These are phyloP conservation scores for Lentinula boryana DNA, from an alignment of 768 basidiomycete genomes.

Conservation along the genomic window DNA sequence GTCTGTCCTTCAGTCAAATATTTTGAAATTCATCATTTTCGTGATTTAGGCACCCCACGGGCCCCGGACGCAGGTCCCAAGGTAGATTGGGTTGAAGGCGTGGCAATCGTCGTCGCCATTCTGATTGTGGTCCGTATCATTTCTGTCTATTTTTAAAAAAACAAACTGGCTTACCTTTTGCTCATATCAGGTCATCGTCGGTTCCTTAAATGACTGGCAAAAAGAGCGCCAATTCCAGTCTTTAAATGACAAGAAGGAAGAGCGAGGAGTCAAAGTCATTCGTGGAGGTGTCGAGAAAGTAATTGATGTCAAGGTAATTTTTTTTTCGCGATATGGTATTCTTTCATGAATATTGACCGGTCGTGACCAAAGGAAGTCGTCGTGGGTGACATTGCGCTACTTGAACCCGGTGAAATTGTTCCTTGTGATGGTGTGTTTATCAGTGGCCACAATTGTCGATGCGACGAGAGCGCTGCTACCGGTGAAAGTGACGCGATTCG, in stretches of 20 bases:
- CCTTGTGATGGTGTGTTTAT: conserved; percentile 97
- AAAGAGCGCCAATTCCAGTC: conserved; percentile 94
- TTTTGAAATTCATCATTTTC: background rate
- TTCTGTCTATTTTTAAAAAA: background rate
- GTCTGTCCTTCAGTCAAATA: conserved; percentile 15
- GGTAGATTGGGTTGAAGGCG: conserved; percentile 97
- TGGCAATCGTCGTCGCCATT: conserved; percentile 74
- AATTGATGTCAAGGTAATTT: conserved; percentile 71
- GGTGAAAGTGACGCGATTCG: conserved; percentile 96
- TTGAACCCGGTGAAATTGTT: conserved; percentile 94
- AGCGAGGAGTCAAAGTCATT: conserved; percentile 82
- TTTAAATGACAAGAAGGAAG: conserved; percentile 94
- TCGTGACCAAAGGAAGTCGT: conserved; percentile 64
- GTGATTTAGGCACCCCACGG: conserved; percentile 31
- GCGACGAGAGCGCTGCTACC: conserved; percentile 95
- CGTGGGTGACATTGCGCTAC: conserved; percentile 86
- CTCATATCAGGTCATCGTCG: conserved; percentile 65
- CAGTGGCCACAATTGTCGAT: conserved; percentile 86
- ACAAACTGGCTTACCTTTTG: background rate
- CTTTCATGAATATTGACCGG: conserved; percentile 11
- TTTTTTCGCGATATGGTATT: conserved; percentile 5
- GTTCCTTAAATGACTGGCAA: conserved; percentile 96
- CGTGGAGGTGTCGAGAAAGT: conserved; percentile 64
- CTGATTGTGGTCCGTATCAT: conserved; percentile 56
- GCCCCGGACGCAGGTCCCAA: conserved; percentile 50